Conservation (phyloP, 768 basidiomycete genomes). For the Mycena amicta region DNA sequence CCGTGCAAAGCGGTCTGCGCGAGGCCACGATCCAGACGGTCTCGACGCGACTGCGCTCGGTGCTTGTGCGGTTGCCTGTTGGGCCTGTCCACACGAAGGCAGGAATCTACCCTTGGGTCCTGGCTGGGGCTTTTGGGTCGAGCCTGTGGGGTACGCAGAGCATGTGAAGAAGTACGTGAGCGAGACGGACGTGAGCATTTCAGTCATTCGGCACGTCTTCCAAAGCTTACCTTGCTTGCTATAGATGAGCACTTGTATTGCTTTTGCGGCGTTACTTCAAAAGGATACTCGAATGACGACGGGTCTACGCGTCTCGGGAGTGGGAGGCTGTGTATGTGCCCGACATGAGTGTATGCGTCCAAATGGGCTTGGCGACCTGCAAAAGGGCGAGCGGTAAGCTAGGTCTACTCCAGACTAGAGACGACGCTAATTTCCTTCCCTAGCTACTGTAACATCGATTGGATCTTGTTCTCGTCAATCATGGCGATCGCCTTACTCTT, state of each 20-base stretch:
- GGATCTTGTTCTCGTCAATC: conserved; percentile 30
- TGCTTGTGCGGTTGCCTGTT: conserved; percentile 7
- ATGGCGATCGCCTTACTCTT: background rate
- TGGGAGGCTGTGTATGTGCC: conserved; percentile 27
- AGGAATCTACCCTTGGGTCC: conserved; percentile 13
- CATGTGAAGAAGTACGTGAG: conserved; percentile 15
- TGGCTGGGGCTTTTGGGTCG: conserved; percentile 11
- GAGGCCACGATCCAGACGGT: conserved; percentile 9
- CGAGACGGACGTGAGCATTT: conserved; percentile 17
- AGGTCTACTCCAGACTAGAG: too few relatives aligned
- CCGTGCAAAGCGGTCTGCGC: conserved; percentile 2
- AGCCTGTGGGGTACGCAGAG: conserved; percentile 9
- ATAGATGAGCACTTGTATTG: conserved; percentile 29
- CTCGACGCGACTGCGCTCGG: conserved; percentile 5
- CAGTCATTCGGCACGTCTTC: background rate
- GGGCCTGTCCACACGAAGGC: conserved; percentile 3
- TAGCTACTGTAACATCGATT: conserved; percentile 42
- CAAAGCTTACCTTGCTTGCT: conserved; percentile 7
- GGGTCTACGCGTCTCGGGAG: conserved; percentile 28
- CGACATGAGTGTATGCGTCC: conserved; percentile 28
- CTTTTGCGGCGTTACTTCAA: conserved; percentile 24
- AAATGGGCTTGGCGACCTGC: conserved; percentile 31
- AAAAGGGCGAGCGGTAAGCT: conserved; percentile 34
- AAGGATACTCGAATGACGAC: conserved; percentile 22
- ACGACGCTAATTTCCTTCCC: too few relatives aligned